Evolutionary conservation across 2,329 filamentous ascomycete species (phyloP), one percentile per base, ranked within the genome.

Genomic region (Blumeriella jaapii): DNA sequence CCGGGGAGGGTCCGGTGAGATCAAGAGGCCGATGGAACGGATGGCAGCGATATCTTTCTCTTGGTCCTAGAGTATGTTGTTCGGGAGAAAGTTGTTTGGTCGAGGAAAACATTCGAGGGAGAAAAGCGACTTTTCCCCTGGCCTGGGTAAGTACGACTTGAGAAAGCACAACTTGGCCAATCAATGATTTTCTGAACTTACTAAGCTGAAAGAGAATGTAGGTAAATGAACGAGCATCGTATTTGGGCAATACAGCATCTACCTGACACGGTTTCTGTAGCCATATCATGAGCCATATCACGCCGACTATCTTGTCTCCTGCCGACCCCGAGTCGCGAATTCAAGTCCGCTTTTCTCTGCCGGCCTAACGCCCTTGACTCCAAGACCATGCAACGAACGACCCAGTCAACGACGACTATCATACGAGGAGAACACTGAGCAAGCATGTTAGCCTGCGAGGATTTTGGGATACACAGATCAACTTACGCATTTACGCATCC

Each of bases 391-490:
- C 39, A 37, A 39, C 30, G n/a, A n/a, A n/a, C n/a, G n/a, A n/a
- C 13, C 17, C 23, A n/a, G 3, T 31, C 26, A 25, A n/a, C 16
- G 16, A 26, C 18, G 12, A 13, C 31, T 7, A 42, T 47, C 39
- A 51, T 26, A 49, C 47, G 14, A 50, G 46, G 22, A 51, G 40
- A 36, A 51, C 45, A 42, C 33, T 45, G 41, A 17, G 7, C 11
- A 41, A 17, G 7, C 11, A 7, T 7, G 9, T 35, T 35, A 35
- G 33, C 13, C 13, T 6, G 2, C 16, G 17, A 14, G 13, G 8
- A 12, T 14, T 3, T 12, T 9, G 8, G n/a, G 13, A 3, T 15
- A 11, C 6, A 10, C n/a, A n/a, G 18, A 8, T 24, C 24, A 13
- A 40, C 43, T 40, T 42, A 47, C 45, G 44, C 41, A 37, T 48